phyloP scores from a whole-genome alignment of 2,329 filamentous ascomycete species.

The Cladophialophora chaetospira region DNA sequence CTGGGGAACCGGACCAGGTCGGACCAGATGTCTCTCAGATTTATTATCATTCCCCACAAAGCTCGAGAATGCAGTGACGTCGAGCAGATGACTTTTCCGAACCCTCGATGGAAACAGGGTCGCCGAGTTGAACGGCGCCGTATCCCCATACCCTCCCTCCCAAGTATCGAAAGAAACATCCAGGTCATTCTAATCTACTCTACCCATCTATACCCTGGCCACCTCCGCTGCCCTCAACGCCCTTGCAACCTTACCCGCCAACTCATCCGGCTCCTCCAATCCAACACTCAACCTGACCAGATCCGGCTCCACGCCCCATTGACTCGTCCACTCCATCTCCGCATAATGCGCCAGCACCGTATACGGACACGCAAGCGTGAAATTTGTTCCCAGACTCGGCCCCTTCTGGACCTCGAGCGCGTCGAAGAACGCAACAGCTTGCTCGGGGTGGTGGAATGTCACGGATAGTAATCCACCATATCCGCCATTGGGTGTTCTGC shows the following conservation, averaged over 20 bases:
- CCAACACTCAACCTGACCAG: conserved; percentile 87
- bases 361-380: conserved; percentile 88
- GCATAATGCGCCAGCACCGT: conserved; percentile 87
- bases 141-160: not conserved
- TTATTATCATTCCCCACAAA: not conserved
- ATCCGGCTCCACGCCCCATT: conserved; percentile 80
- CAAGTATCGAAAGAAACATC: not conserved
- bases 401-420: conserved; percentile 85
- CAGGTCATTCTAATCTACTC: too few species aligned
- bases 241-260: conserved; percentile 64
- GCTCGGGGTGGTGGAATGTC: conserved; percentile 69
- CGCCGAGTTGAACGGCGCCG: conserved; percentile 24
- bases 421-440: conserved; percentile 83
- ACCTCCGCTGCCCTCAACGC: conserved; percentile 63
- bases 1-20: not conserved
- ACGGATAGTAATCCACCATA: conserved; percentile 90
- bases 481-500: conserved; percentile 71
- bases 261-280: conserved; percentile 71
- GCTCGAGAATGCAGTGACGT: not conserved
- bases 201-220: conserved; percentile 7
- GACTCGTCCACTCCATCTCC: conserved; percentile 80
- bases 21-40: not conserved
- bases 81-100: not conserved
- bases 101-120: not conserved
- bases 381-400: conserved; percentile 93